These are phyloP conservation scores for Penicillium daleae DNA, from an alignment of 495 filamentous ascomycete genomes.

Conservation along the genomic window DNA sequence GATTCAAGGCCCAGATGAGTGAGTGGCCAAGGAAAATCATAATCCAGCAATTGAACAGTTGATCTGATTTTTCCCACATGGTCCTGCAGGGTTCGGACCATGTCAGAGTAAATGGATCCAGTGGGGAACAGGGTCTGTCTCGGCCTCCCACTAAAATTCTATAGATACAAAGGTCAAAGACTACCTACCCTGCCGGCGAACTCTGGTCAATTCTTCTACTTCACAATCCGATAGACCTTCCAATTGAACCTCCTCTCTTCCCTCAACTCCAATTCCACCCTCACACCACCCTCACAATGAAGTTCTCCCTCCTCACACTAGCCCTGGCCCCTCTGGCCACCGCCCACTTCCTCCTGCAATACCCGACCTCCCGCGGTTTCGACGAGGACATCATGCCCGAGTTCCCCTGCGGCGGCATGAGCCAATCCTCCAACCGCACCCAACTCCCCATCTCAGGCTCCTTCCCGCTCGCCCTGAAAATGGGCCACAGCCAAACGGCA, in stretches of 20 bases:
- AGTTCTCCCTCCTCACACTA: conserved; percentile 31
- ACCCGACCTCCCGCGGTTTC: conserved; percentile 58
- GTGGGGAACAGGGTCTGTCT: background rate
- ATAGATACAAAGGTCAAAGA: background rate
- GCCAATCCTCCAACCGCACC: conserved; percentile 53
- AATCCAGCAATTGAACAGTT: too few relatives aligned
- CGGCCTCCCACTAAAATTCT: background rate
- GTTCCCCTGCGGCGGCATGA: conserved; percentile 63
- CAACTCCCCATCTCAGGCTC: conserved; percentile 50
- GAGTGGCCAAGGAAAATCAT: background rate
- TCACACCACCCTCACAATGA: conserved; percentile 22
- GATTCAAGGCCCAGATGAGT: background rate
- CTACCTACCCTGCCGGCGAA: background rate
- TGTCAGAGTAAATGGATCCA: background rate
- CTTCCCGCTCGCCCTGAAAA: conserved; percentile 55
- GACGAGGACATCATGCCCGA: conserved; percentile 50
- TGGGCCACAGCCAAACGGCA: conserved; percentile 58
- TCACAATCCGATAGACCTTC: background rate
- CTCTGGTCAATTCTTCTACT: background rate
- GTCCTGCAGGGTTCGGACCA: background rate
- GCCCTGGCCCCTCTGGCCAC: conserved; percentile 45
- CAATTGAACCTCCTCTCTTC: background rate
- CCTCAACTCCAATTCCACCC: background rate
- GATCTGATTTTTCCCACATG: background rate
- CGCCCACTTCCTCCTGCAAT: conserved; percentile 66